A percentile compares a stretch with the other conserved stretches of the same genome.
Conservation (phyloP, 176 grass and related monocot species). For the Thinopyrum elongatum region DNA sequence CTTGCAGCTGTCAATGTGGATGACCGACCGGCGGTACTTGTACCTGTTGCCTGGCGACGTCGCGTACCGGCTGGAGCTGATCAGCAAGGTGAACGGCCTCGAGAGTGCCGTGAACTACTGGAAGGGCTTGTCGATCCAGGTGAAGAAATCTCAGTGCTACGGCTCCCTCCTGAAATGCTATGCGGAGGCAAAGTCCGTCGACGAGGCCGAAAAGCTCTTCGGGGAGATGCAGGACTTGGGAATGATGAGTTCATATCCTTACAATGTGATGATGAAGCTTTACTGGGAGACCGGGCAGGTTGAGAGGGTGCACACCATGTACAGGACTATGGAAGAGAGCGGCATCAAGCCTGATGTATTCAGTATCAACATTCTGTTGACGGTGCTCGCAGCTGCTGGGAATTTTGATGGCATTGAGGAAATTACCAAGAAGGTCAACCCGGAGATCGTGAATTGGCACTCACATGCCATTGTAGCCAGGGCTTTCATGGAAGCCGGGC, state of each 20-base stretch:
- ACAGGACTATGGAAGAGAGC: conserved; percentile 39
- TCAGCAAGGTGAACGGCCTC: conserved; percentile 50
- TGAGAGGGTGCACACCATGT: conserved; percentile 34
- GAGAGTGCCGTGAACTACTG: conserved; percentile 56
- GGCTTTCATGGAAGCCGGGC: conserved; percentile 32
- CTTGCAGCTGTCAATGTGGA: conserved; percentile 60
- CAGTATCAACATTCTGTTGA: conserved; percentile 26
- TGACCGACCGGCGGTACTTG: conserved; percentile 52
- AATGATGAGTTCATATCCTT: conserved; percentile 14
- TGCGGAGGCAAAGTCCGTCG: conserved; percentile 27
- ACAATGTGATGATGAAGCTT: conserved; percentile 54
- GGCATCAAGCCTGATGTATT: conserved; percentile 38
- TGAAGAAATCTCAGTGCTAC: conserved; percentile 47
- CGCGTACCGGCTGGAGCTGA: conserved; percentile 48
- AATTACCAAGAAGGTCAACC: conserved; percentile 25
- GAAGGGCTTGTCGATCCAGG: conserved; percentile 25
- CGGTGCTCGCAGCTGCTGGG: conserved; percentile 10
- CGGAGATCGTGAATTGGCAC: conserved; percentile 30
- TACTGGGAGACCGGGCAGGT: conserved; percentile 30
- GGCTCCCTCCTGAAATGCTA: conserved; percentile 65
- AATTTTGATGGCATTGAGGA: conserved; percentile 37
- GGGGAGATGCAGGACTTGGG: conserved; percentile 35
- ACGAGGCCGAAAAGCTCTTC: conserved; percentile 54
- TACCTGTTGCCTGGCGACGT: conserved; percentile 42
- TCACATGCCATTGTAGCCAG: conserved; percentile 21